These are phyloP conservation scores for Solanum gandarillasii DNA, from an alignment of 257 asterid genomes.

Conservation along the genomic window DNA sequence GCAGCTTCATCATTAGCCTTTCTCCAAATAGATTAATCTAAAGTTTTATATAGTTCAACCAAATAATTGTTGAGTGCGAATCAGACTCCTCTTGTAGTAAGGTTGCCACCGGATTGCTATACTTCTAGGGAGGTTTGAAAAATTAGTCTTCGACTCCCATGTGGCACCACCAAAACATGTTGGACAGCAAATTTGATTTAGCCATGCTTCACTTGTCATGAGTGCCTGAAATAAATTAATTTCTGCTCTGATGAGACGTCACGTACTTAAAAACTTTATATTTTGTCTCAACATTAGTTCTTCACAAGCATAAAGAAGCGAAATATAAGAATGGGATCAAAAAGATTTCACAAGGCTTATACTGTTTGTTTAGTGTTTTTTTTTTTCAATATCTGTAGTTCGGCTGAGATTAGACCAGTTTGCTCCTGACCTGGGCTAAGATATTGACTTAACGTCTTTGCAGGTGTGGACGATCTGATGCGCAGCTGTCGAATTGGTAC, in stretches of 20 bases:
- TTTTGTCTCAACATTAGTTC: not conserved
- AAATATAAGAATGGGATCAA: not conserved
- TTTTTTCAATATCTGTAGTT: not conserved
- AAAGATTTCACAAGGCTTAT: not conserved
- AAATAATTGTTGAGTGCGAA: not conserved
- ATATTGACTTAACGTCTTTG: not conserved
- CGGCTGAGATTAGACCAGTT: not conserved
- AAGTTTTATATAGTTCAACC: not conserved
- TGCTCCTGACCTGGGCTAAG: not conserved
- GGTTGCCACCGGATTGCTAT: not conserved
- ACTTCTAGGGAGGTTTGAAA: not conserved
- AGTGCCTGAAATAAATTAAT: not conserved
- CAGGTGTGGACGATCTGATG: conserved; percentile 36
- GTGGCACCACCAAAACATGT: not conserved
- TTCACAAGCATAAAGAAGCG: not conserved
- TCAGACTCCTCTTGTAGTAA: not conserved
- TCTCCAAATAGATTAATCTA: not conserved
- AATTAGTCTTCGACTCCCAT: not conserved
- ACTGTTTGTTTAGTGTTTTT: not conserved
- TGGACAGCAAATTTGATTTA: not conserved
- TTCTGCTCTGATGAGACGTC: not conserved
- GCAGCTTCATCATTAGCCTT: not conserved
- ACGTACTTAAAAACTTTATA: not conserved
- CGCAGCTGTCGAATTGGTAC: conserved; percentile 28
- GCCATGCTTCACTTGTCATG: not conserved